Evolutionary conservation across 1,139 yeast species (phyloP).

Genomic region (Debaryomyces singareniensis): DNA sequence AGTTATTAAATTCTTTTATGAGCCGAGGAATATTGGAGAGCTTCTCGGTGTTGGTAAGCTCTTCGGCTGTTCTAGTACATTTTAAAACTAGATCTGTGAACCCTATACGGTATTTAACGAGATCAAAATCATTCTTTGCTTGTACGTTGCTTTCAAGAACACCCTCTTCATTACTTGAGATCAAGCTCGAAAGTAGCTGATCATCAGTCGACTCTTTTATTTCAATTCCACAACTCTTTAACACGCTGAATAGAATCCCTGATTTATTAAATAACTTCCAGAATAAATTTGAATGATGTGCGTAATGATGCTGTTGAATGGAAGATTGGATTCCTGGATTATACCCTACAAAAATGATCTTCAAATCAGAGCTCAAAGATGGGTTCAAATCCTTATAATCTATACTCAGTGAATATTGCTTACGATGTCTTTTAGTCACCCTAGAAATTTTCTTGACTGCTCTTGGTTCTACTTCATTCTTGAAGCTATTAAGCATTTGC

Average conservation of each 20-base stretch:
- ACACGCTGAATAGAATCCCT: slow-evolving; percentile 29
- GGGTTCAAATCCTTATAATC: slow-evolving; percentile 26
- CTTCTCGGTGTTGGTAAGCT: slow-evolving; percentile 50
- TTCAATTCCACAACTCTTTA: slow-evolving; percentile 3
- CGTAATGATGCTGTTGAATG: slow-evolving; percentile 61
- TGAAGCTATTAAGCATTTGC: no score
- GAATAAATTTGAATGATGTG: slow-evolving; percentile 63
- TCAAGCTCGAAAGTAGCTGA: slow-evolving; percentile 7
- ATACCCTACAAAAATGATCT: slow-evolving; percentile 61
- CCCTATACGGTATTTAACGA: slow-evolving; percentile 49
- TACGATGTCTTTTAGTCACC: neutral
- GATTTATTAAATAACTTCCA: slow-evolving; percentile 63
- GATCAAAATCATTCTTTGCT: slow-evolving; percentile 39
- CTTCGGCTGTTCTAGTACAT: slow-evolving; percentile 57
- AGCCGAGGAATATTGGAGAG: slow-evolving; percentile 49
- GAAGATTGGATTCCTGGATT: slow-evolving; percentile 72
- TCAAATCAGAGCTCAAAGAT: slow-evolving; percentile 22
- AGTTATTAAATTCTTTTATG: slow-evolving; percentile 33
- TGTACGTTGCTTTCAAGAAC: slow-evolving; percentile 60
- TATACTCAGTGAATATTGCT: neutral
- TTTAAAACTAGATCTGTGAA: slow-evolving; percentile 67
- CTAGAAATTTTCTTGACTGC: no score
- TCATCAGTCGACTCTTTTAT: slow-evolving; percentile 7
- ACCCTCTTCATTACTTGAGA: slow-evolving; percentile 23
- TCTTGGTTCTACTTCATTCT: no score